These are phyloP conservation scores for Ploettnerulaceae sp. DNA, from an alignment of 2,329 filamentous ascomycete species.

Conservation along the genomic window DNA sequence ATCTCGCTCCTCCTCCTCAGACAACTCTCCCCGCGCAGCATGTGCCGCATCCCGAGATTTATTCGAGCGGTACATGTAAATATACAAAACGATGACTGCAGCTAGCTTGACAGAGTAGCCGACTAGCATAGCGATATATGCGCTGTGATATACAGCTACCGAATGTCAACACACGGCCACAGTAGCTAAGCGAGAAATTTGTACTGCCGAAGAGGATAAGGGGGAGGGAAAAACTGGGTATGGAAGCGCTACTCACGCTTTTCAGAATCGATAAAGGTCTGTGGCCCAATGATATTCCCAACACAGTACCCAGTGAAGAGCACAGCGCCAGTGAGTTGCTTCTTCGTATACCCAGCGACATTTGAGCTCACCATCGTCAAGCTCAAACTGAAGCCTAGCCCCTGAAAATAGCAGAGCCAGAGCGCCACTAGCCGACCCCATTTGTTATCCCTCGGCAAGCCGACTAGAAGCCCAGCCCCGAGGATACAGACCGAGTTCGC, in stretches of 20 bases:
- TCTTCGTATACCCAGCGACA: conserved; percentile 51
- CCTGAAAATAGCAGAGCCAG: conserved; percentile 53
- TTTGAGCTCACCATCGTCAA: conserved; percentile 50
- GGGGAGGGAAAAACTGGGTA: background rate
- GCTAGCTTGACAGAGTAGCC: conserved; percentile 50
- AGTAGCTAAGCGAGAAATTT: no score
- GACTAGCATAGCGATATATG: conserved; percentile 43
- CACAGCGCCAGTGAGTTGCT: conserved; percentile 46
- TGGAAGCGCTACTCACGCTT: conserved; percentile 21
- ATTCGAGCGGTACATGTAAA: conserved; percentile 52
- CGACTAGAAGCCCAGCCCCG: conserved; percentile 48
- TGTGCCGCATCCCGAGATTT: conserved; percentile 48
- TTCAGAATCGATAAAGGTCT: conserved; percentile 30
- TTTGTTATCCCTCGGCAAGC: conserved; percentile 45
- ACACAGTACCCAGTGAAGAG: conserved; percentile 51
- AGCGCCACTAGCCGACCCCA: conserved; percentile 53
- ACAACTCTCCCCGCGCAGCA: conserved; percentile 19
- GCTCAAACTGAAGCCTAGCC: conserved; percentile 48
- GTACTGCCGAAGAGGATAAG: no score
- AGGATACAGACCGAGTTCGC: conserved; percentile 52
- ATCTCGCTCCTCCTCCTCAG: conserved; percentile 42
- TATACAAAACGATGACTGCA: conserved; percentile 46
- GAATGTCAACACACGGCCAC: conserved; percentile 8
- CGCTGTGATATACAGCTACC: conserved; percentile 34
- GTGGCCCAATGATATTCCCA: conserved; percentile 48